Percentiles rank a stretch among this genome's conserved stretches.
phyloP scores from a whole-genome alignment of 768 basidiomycete species.

The Termitomyces sp. region DNA sequence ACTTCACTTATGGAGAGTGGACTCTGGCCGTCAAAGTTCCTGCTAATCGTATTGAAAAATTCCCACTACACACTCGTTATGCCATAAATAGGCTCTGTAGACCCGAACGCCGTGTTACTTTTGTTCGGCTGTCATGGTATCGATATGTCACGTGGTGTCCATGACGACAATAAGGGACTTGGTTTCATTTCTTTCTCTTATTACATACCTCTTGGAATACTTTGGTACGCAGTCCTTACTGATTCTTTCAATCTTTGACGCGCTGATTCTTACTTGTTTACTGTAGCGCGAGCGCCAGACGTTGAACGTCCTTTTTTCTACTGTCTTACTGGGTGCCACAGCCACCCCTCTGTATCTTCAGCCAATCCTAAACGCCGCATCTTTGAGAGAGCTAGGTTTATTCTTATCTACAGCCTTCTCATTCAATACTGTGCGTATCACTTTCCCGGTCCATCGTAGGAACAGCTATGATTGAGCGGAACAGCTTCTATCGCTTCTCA shows the following conservation, averaged over 20 bases:
- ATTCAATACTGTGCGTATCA: slow-evolving; percentile 4
- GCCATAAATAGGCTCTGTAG: too few species aligned
- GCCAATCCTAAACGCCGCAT: slow-evolving; percentile 27
- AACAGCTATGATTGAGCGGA: neutral
- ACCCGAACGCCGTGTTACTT: too few species aligned
- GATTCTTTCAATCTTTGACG: slow-evolving; percentile 19
- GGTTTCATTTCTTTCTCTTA: neutral
- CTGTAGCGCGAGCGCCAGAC: slow-evolving; percentile 49
- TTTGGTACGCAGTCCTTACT: slow-evolving; percentile 19
- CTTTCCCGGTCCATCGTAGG: neutral
- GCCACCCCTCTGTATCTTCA: slow-evolving; percentile 36
- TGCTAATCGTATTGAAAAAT: too few species aligned
- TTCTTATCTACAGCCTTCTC: slow-evolving; percentile 3
- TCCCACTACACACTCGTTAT: too few species aligned
- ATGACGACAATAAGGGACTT: slow-evolving; percentile 8
- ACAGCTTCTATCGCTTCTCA: slow-evolving; percentile 1
- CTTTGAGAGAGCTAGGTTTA: slow-evolving; percentile 46
- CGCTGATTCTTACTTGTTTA: slow-evolving; percentile 20
- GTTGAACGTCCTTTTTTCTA: slow-evolving; percentile 65
- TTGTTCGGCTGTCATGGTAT: neutral
- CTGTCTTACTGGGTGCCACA: slow-evolving; percentile 35
- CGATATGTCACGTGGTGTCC: slow-evolving; percentile 12
- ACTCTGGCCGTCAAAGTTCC: neutral
- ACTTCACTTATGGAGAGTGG: neutral
- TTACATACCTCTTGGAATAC: slow-evolving; percentile 10